Base-by-base conservation (phyloP, 192 early-diverging fungal genomes). In the Rhizoclosmatium sp. region DNA sequence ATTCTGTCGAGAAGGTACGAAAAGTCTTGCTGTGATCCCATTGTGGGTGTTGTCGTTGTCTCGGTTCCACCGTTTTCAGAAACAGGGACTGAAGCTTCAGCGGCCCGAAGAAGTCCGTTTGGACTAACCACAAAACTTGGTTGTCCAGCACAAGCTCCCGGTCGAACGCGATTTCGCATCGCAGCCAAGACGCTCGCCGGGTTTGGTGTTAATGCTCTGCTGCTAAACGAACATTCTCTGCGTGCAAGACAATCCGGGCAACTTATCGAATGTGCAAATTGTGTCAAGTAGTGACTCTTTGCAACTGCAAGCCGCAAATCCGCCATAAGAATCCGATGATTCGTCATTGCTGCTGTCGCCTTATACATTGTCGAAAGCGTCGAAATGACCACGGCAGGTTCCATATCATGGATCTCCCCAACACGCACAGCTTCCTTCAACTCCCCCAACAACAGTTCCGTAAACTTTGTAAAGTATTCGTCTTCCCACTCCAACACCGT, bases 401-500 rank as follows among this genome's bases (percentile, higher is more conserved):
- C 78, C 5, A 72, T 40, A 41, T 44, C 47, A 16, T 47, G 23
- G 39, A 60, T 66, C 44, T 80, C 78, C 19, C 71, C 70, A 31
- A 49, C 59, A 31, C 47, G 58, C 7, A 40, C 45, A n/a, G 69
- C 78, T 46, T 71, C 68, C n/a, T 71, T 46, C 4, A 79, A 31
- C 48, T 79, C 78, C 16, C 16, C 31, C 41, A 79, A 19, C 9
- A 79, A 47, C 23, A 66, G 44, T 71, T 79, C 69, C 4, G 78
- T 60, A 42, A 79, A 79, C 19, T 79, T 69, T 19, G 68, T 79
- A 45, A 79, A 79, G 47, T 71, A 79, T 40, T 71, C 47, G 49
- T 76, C 71, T 66, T 75, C 79, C 79, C 79, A 80, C 66, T 80
- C 79, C 5, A 80, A 51, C 9, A 80, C 79, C 4, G 69, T 65